phyloP scores from a whole-genome alignment of 345 rosid species.

The Excoecaria agallocha region DNA sequence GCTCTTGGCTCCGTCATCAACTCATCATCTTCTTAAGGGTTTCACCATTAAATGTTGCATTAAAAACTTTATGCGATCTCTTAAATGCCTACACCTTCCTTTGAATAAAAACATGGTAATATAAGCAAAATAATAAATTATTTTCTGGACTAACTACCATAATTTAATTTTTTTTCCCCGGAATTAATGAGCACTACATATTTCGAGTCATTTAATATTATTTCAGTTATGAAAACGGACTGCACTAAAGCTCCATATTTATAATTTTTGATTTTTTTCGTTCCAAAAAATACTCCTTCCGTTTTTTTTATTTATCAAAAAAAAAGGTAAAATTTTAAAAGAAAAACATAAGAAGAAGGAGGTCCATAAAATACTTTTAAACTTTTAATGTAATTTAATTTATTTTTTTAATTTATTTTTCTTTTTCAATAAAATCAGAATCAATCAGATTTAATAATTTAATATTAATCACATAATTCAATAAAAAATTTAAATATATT shows the following conservation, averaged over 20 bases:
- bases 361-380: no score
- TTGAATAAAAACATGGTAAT: conserved; percentile 6
- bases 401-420: no score
- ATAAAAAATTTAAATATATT: no score
- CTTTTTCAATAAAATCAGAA: no score
- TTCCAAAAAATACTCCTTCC: no score
- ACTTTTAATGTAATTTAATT: no score
- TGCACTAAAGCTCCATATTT: background rate
- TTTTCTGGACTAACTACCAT: background rate
- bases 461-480: no score
- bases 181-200: background rate
- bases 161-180: background rate
- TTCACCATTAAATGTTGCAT: conserved; percentile 18
- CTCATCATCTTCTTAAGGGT: conserved; percentile 7
- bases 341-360: no score
- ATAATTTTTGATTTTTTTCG: no score
- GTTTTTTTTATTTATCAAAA: no score
- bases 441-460: no score
- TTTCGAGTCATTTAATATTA: background rate
- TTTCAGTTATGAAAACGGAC: conserved; percentile 1
- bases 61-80: conserved; percentile 8
- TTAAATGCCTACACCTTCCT: conserved; percentile 26
- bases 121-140: conserved; percentile 4
- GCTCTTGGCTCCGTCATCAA: conserved; percentile 4
- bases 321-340: no score